Conservation (phyloP, 148 eudicot genomes). For the Persicaria tinctoria region DNA sequence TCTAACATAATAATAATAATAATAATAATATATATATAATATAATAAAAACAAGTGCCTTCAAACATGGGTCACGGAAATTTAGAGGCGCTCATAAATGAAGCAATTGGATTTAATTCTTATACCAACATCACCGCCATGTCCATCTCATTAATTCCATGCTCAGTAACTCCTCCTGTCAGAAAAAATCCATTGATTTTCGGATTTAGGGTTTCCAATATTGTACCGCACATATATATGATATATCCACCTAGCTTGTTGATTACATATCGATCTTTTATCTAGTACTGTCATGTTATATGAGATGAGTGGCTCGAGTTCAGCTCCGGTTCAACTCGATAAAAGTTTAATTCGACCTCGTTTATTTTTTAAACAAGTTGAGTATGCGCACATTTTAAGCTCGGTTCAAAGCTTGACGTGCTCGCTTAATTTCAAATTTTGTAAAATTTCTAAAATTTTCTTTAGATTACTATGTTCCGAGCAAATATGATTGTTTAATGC, state of each 20-base stretch:
- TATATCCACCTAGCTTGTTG: not conserved
- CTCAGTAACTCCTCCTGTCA: not conserved
- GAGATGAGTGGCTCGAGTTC: no score
- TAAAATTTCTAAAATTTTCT: no score
- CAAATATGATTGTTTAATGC: no score
- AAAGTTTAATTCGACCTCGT: no score
- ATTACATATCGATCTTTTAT: not conserved
- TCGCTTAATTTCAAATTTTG: no score
- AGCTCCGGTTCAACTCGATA: no score
- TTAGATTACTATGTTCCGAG: no score
- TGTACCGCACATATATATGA: not conserved
- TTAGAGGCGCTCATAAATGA: conserved; percentile 25
- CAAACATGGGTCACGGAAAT: conserved; percentile 25
- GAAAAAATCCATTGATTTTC: conserved; percentile 2
- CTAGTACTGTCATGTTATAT: no score
- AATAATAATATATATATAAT: not conserved
- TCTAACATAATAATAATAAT: not conserved
- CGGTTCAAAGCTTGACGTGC: no score
- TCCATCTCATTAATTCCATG: not conserved
- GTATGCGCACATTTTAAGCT: no score
- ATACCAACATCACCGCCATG: not conserved
- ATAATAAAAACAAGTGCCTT: not conserved
- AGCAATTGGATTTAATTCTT: conserved; percentile 6
- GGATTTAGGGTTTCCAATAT: not conserved
- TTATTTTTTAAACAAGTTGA: no score